A percentile compares a stretch with the other conserved stretches of the same genome.
phyloP scores from a whole-genome alignment of 768 basidiomycete species.

The Mycena maculata region DNA sequence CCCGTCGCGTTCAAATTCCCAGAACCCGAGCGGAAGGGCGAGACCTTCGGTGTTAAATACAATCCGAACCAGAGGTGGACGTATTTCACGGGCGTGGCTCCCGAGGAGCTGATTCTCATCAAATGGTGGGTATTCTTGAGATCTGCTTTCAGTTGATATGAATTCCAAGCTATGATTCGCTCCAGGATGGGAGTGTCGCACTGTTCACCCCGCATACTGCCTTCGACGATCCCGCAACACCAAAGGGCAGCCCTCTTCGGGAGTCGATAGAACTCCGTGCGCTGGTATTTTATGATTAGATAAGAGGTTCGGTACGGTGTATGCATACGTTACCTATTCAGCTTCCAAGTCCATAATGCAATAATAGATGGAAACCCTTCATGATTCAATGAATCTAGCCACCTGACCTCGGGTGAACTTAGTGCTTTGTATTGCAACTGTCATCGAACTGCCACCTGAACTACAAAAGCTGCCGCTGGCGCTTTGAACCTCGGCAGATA shows the following conservation, averaged over 20 bases:
- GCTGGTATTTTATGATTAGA: slow-evolving; percentile 62
- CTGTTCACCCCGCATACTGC: slow-evolving; percentile 64
- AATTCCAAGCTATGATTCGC: slow-evolving; percentile 51
- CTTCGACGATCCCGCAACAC: slow-evolving; percentile 54
- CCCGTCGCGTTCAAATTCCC: slow-evolving; percentile 60
- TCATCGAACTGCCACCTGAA: too few species aligned
- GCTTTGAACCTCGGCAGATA: too few species aligned
- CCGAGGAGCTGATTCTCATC: slow-evolving; percentile 12
- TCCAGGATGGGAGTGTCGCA: slow-evolving; percentile 55
- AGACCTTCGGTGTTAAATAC: slow-evolving; percentile 60
- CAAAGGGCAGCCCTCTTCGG: slow-evolving; percentile 44
- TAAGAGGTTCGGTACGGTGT: slow-evolving; percentile 5
- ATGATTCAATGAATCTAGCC: too few species aligned
- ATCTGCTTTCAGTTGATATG: background rate
- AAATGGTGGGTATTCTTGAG: background rate
- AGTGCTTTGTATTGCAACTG: too few species aligned
- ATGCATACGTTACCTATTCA: too few species aligned
- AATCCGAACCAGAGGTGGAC: slow-evolving; percentile 64
- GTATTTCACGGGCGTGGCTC: slow-evolving; percentile 43
- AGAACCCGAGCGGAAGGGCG: slow-evolving; percentile 62
- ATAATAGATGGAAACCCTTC: too few species aligned
- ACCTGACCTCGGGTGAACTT: too few species aligned
- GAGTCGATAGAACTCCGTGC: slow-evolving; percentile 67
- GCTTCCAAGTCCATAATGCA: too few species aligned
- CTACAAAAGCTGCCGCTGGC: too few species aligned